phyloP scores from a whole-genome alignment of 768 basidiomycete genomes.

The Tulasnella sp. region DNA sequence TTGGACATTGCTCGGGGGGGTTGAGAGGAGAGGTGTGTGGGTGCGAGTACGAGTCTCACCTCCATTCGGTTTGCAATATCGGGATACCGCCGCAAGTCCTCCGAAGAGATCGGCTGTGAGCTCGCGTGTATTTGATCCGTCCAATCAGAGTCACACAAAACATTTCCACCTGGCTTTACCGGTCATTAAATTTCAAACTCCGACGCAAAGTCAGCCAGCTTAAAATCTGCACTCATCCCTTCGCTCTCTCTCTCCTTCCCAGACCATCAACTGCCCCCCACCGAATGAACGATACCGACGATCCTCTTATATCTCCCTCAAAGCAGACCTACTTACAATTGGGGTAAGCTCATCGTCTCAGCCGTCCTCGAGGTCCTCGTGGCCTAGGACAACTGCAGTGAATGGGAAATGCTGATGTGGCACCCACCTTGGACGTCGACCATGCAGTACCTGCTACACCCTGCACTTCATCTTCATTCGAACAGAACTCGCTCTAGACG shows the following conservation, averaged over 20 bases:
- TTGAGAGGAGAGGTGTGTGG: neutral
- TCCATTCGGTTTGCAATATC: neutral
- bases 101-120: neutral
- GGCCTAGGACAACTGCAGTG: no score
- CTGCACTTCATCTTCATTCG: neutral
- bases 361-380: no score
- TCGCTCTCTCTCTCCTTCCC: neutral
- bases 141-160: neutral
- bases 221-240: neutral
- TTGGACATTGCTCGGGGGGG: neutral
- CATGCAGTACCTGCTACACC: neutral
- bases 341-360: neutral
- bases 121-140: neutral
- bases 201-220: neutral
- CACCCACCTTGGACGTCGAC: neutral
- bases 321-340: constrained; percentile 8
- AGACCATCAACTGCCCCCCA: neutral
- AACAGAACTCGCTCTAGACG: neutral
- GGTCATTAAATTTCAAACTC: neutral
- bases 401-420: neutral
- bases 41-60: neutral
- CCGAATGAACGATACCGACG: neutral
- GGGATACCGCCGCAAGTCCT: neutral
- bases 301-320: constrained; percentile 6
- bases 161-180: neutral